Base-by-base conservation (phyloP, 1,139 yeast species). In the Schwanniomyces etchellsii region DNA sequence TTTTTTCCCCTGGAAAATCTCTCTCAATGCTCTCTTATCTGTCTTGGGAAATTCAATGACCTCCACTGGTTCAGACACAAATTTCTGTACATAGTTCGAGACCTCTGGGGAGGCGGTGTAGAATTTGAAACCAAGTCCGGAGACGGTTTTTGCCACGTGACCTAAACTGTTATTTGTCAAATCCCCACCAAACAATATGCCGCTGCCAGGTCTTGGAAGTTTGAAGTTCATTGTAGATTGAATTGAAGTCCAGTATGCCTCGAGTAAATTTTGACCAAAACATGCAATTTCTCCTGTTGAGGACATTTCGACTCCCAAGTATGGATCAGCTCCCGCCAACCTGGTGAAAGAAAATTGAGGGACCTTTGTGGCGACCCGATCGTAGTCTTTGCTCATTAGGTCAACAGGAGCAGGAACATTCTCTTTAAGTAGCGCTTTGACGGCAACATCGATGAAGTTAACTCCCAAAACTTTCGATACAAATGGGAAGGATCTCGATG, bases 271-370 rank as follows among this genome's bases (percentile, higher is more conserved):
- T 42, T 68, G 70, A 49, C 98, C 98, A 55, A 91, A 91, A 57
- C 96, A 84, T 16, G 98, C 98, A 52, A 91, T 82, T 66, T 91
- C 98, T 57, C 98, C 98, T 30, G 98, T 91, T 10, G 97, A 89
- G 5, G 97, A 83, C 98, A 91, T 91, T 67, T 91, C 98, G 44
- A 91, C 98, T 38, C 98, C 98, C 53, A 91, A 73, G 73, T 84
- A 88, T 42, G 98, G 98, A 59, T 91, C 98, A 28, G 98, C 98
- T 43, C 98, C 98, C 10, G 97, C 96, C 50, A 91, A 74, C 66
- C 98, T 82, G 27, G 98, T 88, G 69, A 89, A 91, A 2, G 97
- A 89, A 61, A 91, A 91, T 64, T 91, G 98, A 30, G 98, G 98
- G 28, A 89, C 96, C 67, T 91, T 91, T 36, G 95, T 83, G 33